phyloP scores from a whole-genome alignment of 805 yeast species.

The Torulaspora microellipsoides region DNA sequence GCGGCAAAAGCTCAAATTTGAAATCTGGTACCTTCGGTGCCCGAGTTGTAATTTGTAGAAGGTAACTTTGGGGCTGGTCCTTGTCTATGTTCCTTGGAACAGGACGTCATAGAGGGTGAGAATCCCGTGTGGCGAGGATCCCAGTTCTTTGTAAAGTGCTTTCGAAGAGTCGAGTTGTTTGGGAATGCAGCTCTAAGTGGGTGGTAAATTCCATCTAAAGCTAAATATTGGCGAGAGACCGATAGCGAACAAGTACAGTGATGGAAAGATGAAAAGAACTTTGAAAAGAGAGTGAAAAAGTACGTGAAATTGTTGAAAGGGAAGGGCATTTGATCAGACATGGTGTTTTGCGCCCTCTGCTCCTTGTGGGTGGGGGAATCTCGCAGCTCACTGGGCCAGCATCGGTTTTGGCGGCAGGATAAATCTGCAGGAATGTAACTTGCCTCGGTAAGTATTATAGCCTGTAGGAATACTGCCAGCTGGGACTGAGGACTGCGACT shows the following conservation, averaged over 20 bases:
- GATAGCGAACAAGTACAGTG: slow-evolving; percentile 46
- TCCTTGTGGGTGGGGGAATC: slow-evolving; percentile 32
- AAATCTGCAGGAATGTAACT: slow-evolving; percentile 36
- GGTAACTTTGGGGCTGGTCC: slow-evolving; percentile 33
- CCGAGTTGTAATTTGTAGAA: slow-evolving; percentile 41
- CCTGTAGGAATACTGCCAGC: slow-evolving; percentile 31
- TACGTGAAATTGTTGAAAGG: slow-evolving; percentile 44
- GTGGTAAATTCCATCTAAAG: slow-evolving; percentile 39
- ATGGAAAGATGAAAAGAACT: slow-evolving; percentile 44
- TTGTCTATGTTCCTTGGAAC: slow-evolving; percentile 39
- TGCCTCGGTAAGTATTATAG: slow-evolving; percentile 34
- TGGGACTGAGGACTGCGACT: slow-evolving; percentile 37
- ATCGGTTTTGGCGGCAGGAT: slow-evolving; percentile 38
- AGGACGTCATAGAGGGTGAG: slow-evolving; percentile 43
- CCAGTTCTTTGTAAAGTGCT: slow-evolving; percentile 32
- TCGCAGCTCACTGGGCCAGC: slow-evolving; percentile 36
- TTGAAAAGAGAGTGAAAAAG: slow-evolving; percentile 44
- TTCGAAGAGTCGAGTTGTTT: slow-evolving; percentile 30
- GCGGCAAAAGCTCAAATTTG: slow-evolving; percentile 40
- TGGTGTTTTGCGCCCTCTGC: slow-evolving; percentile 30
- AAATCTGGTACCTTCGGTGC: slow-evolving; percentile 39
- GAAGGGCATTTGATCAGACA: slow-evolving; percentile 42
- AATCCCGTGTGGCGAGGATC: slow-evolving; percentile 38
- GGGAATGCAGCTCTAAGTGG: slow-evolving; percentile 41
- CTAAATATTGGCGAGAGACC: slow-evolving; percentile 46